These are phyloP conservation scores for Zhuliangozyma blackwelliae DNA, from an alignment of 1,139 yeast genomes.

Conservation along the genomic window DNA sequence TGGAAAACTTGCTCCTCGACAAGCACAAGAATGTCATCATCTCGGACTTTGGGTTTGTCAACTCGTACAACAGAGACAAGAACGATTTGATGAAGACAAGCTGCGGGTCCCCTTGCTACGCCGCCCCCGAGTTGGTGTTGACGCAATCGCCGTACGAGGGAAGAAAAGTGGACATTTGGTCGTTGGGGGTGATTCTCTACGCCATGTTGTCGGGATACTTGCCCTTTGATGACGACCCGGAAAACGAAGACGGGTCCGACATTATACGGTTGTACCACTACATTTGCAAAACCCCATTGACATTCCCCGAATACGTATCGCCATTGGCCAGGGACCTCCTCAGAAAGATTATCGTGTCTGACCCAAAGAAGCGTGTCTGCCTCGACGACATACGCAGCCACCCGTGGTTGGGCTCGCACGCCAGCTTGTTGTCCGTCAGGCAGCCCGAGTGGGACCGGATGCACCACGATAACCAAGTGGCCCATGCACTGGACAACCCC, in stretches of 20 bases:
- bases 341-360: constrained; percentile 78
- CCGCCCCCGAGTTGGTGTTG: constrained; percentile 94
- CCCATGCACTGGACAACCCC: constrained; percentile 1
- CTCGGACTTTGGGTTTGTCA: constrained; percentile 89
- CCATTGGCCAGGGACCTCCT: constrained; percentile 90
- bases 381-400: constrained; percentile 72
- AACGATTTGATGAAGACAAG: constrained; percentile 88
- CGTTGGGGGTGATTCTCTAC: constrained; percentile 89
- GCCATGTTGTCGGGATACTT: constrained; percentile 97
- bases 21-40: constrained; percentile 76
- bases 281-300: constrained; percentile 84
- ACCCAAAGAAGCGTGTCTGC: constrained; percentile 74
- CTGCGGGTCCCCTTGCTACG: constrained; percentile 98
- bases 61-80: constrained; percentile 64
- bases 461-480: constrained; percentile 29
- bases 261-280: constrained; percentile 87
- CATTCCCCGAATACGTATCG: constrained; percentile 91
- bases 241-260: constrained; percentile 94
- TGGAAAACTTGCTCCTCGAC: constrained; percentile 69
- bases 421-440: constrained; percentile 73
- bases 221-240: constrained; percentile 97
- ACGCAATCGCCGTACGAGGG: constrained; percentile 87
- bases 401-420: constrained; percentile 83
- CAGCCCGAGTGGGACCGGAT: constrained; percentile 87
- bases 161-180: constrained; percentile 95